phyloP scores from a whole-genome alignment of 805 yeast species.

The Lachancea nothofagi region DNA sequence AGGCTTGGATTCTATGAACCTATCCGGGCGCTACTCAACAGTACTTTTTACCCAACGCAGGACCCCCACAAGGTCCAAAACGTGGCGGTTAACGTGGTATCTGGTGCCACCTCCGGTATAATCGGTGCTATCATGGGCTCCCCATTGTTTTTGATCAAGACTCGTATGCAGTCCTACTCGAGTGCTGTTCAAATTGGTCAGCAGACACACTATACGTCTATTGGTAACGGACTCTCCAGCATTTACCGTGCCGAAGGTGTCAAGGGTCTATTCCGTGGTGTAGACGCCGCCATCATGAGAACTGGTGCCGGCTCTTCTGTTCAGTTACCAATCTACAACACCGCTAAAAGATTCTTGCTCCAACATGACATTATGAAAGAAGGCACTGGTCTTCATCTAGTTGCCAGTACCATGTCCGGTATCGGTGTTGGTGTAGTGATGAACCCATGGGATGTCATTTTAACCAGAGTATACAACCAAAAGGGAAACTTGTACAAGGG shows the following conservation, averaged over 20 bases:
- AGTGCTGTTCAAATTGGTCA: slow-evolving; percentile 68
- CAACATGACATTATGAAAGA: slow-evolving; percentile 49
- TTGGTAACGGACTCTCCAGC: slow-evolving; percentile 59
- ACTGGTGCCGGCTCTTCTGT: slow-evolving; percentile 96
- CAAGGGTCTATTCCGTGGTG: slow-evolving; percentile 79
- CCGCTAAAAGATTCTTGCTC: slow-evolving; percentile 59
- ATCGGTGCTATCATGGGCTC: slow-evolving; percentile 88
- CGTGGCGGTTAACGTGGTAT: slow-evolving; percentile 56
- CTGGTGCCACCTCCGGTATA: slow-evolving; percentile 82
- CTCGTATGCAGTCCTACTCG: slow-evolving; percentile 94
- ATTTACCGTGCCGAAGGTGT: slow-evolving; percentile 73
- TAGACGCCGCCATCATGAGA: slow-evolving; percentile 88
- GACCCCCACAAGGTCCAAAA: slow-evolving; percentile 47
- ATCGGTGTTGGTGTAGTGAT: slow-evolving; percentile 89
- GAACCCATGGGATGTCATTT: slow-evolving; percentile 96
- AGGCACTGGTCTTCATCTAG: slow-evolving; percentile 65
- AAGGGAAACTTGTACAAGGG: slow-evolving; percentile 81
- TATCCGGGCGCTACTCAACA: slow-evolving; percentile 54
- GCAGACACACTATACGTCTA: slow-evolving; percentile 78
- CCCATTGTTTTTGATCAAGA: slow-evolving; percentile 87
- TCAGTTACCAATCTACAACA: slow-evolving; percentile 86
- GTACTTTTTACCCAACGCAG: slow-evolving; percentile 44
- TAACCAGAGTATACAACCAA: slow-evolving; percentile 94
- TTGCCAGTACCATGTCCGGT: slow-evolving; percentile 75
- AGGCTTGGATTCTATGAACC: slow-evolving; percentile 95